Evolutionary conservation across 2,329 filamentous ascomycete species (phyloP), one percentile per base, ranked within the genome.

Genomic region (Colletotrichum destructivum): DNA sequence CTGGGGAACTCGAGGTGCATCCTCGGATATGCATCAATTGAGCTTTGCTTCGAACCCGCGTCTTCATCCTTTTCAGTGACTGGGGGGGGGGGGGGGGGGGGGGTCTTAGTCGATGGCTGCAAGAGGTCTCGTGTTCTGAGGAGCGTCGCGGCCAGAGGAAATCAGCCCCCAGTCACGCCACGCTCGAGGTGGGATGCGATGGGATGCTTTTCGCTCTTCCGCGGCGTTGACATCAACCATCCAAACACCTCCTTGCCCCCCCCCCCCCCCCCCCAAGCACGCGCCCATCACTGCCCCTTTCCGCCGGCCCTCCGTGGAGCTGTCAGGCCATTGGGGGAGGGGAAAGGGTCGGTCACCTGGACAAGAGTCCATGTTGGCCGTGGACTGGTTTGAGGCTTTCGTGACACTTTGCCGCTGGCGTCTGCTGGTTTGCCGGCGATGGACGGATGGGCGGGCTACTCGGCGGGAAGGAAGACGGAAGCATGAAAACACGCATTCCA

Each of bases 251-350:
- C 31, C 31, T 31, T 31, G 31, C 23, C 23, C 23, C 23, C 23
- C 23, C 23, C 23, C 23, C n/a, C n/a, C n/a, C 23, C 23, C 23
- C 26, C 26, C 31, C 31, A 31, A 31, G 31, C 31, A 46, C 12
- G 7, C 38, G 63, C 44, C 35, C 63, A 71, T 71, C 68, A 57
- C 44, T 71, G 56, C 68, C 63, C 44, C 46, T 69, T 63, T 59
- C 35, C 23, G 59, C 52, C 26, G 44, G 11, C 46, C 31, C 31
- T 40, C 21, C 63, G 51, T 44, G 44, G 68, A 21, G 52, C 62
- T 26, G 54, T 68, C 64, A 42, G 64, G 35, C 68, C 68, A 68
- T 51, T 59, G 4, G 2, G 31, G 31, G 31, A n/a, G 31, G 8
- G 8, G 8, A 2, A 9, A 8, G 31, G 31, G 8, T 35, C 31